Conservation (phyloP, 768 basidiomycete species). For the Boletus vermiculosoides region DNA sequence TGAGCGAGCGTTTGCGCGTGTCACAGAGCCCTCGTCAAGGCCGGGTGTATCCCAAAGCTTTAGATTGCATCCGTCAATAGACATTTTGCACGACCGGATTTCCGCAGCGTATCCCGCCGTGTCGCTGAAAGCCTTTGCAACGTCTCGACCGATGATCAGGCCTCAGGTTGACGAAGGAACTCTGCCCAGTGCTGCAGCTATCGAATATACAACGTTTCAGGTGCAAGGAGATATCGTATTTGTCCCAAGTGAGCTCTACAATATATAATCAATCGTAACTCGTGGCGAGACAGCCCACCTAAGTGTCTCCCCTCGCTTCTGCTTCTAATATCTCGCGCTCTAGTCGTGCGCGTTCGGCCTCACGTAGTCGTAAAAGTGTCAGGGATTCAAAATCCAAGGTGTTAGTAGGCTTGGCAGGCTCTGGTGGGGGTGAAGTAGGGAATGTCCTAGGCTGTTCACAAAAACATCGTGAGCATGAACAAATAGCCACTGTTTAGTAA, state of each 20-base stretch:
- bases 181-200: constrained; percentile 18
- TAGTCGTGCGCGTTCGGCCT: constrained; percentile 74
- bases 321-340: constrained; percentile 75
- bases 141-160: constrained; percentile 9
- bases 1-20: constrained; percentile 1
- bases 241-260: constrained; percentile 5
- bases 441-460: constrained; percentile 20
- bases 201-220: background rate
- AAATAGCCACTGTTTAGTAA: background rate
- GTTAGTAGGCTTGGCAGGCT: constrained; percentile 28
- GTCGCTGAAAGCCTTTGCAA: constrained; percentile 20
- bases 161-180: constrained; percentile 26
- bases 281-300: background rate
- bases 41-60: constrained; percentile 23
- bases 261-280: constrained; percentile 11
- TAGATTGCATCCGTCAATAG: constrained; percentile 13
- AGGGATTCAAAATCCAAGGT: constrained; percentile 76
- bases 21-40: constrained; percentile 10
- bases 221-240: constrained; percentile 3
- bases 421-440: constrained; percentile 15
- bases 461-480: constrained; percentile 6
- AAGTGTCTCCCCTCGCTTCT: constrained; percentile 43
- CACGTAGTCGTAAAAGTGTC: constrained; percentile 76
- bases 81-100: constrained; percentile 4
- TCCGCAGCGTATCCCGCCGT: constrained; percentile 16